Evolutionary conservation across 2,329 filamentous ascomycete genomes (phyloP), one percentile per base, ranked within the genome.

Genomic region (Lachnellula hyalina): DNA sequence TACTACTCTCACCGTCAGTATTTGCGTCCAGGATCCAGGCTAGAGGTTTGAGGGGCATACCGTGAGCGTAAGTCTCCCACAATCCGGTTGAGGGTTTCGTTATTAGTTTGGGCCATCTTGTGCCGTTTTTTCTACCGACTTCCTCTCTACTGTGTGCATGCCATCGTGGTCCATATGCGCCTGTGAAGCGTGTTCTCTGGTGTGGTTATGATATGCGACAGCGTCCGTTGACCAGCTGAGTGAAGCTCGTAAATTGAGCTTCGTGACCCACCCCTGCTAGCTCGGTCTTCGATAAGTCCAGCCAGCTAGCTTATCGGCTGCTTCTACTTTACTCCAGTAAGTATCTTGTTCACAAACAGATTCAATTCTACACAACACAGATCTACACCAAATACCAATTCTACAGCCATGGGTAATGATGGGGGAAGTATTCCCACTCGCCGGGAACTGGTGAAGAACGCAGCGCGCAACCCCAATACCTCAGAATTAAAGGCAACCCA

Each of bases 401-500:
- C 21, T 40, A 11, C 15, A 17, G 54, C 11, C 65, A 96, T 99
- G 94, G 94, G 94, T 70, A 99, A 99, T 75, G 94, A 99, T 71
- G 94, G 94, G 64, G 94, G 94, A 70, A 93, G 90, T 63, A 99
- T 99, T 64, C 94, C 94, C 5, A 97, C 88, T 60, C 89, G 95
- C 34, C 88, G 91, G 68, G 95, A 99, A 73, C 89, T 99, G 46
- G 94, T 99, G 71, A 96, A 96, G 74, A 87, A 93, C 72, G 90
- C 92, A 28, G 90, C 92, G 42, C 88, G 90, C 65, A 81, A 85
- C 50, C 89, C 88, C 21, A 95, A 89, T 35, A 81, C 90, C 28
- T 86, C 89, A 47, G 88, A 97, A 75, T 76, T 96, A 54, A 97
- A 97, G 75, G 91, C 94, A 61, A 87, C 88, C 8, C 87, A 87